Evolutionary conservation across 83 land plant species (phyloP).

Genomic region (Picea mariana): DNA sequence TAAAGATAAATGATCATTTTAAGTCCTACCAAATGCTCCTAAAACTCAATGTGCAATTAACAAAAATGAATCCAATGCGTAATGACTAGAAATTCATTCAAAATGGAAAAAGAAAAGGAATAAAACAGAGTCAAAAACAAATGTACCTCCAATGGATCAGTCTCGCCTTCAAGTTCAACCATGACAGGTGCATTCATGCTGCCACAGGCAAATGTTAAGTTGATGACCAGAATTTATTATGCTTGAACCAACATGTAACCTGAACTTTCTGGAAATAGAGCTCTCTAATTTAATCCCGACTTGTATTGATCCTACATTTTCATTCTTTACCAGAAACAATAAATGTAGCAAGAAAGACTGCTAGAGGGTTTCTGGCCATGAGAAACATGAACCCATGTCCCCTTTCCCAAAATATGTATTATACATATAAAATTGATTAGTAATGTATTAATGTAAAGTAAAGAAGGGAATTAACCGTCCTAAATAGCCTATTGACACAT

Average conservation of each 20-base stretch:
- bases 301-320: too few relatives aligned
- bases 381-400: too few relatives aligned
- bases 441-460: too few relatives aligned
- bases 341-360: too few relatives aligned
- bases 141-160: constrained; percentile 94
- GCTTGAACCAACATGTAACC: not conserved
- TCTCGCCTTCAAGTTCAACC: constrained; percentile 98
- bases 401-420: too few relatives aligned
- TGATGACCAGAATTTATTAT: not conserved
- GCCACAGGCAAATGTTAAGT: constrained; percentile 20
- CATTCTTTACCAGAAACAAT: too few relatives aligned
- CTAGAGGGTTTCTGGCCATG: too few relatives aligned
- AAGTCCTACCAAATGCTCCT: not conserved
- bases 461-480: not conserved
- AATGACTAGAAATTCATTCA: not conserved
- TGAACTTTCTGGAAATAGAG: not conserved
- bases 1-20: not conserved
- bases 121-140: not conserved
- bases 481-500: not conserved
- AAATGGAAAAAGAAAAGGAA: not conserved
- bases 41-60: not conserved
- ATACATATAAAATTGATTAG: too few relatives aligned
- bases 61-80: not conserved
- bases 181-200: constrained; percentile 99
- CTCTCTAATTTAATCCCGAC: not conserved